Evolutionary conservation across 352 stramenopile genomes (phyloP).

Genomic region (Phytophthora colocasiae): DNA sequence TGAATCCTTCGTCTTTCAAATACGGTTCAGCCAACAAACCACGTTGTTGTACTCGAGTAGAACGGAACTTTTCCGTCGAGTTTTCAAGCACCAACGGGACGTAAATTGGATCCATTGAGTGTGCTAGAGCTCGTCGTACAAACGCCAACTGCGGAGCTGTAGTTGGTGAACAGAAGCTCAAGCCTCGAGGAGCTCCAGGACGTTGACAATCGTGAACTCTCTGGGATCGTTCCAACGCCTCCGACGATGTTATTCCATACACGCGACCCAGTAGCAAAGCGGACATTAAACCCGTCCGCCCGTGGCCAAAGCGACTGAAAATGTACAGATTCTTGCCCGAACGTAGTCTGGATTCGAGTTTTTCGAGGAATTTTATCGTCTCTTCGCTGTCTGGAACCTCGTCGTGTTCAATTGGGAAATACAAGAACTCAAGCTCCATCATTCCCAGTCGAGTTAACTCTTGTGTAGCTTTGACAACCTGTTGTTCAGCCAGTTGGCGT

Average conservation of each 20-base stretch:
- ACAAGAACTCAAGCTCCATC: conserved; percentile 58
- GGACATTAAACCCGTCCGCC: conserved; percentile 70
- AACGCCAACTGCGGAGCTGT: conserved; percentile 51
- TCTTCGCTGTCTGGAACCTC: conserved; percentile 34
- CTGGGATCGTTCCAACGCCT: conserved; percentile 73
- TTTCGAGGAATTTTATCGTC: conserved; percentile 41
- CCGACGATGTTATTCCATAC: conserved; percentile 63
- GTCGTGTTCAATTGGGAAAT: conserved; percentile 64
- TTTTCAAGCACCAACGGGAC: conserved; percentile 62
- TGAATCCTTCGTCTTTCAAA: conserved; percentile 59
- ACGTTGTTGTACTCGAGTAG: conserved; percentile 58
- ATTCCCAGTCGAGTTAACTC: conserved; percentile 40
- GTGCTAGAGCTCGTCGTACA: conserved; percentile 52
- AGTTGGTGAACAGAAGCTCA: conserved; percentile 60
- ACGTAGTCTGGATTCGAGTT: conserved; percentile 63
- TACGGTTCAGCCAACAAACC: conserved; percentile 58
- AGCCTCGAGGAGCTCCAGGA: conserved; percentile 19
- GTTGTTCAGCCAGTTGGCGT: conserved; percentile 56
- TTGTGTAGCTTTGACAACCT: conserved; percentile 41
- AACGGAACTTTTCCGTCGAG: conserved; percentile 38
- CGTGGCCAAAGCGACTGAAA: conserved; percentile 77
- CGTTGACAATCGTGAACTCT: conserved; percentile 72
- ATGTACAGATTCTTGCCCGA: conserved; percentile 68
- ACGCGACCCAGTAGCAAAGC: conserved; percentile 75
- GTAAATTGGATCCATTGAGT: conserved; percentile 74